Percentiles rank a stretch among this genome's conserved stretches.
phyloP scores from a whole-genome alignment of 2,329 filamentous ascomycete species.

The Neofusicoccum kwambonambiense region DNA sequence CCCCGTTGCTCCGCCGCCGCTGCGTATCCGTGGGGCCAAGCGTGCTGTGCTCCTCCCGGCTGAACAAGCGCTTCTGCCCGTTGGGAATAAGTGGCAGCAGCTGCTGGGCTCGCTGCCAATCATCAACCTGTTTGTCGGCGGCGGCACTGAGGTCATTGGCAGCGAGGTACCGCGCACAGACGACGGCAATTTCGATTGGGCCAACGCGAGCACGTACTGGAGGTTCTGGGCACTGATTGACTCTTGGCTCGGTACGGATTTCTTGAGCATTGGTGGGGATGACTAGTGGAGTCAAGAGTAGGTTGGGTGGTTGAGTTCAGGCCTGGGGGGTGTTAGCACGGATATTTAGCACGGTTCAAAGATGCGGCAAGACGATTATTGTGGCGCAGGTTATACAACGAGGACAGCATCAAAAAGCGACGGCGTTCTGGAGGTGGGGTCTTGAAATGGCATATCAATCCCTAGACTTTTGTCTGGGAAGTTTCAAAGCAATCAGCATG shows the following conservation, averaged over 20 bases:
- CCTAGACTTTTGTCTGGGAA: neutral
- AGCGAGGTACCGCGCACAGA: conserved; percentile 72
- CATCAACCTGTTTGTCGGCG: conserved; percentile 45
- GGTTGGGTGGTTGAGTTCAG: neutral
- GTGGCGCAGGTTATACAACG: neutral
- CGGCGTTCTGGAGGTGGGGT: neutral
- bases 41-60: conserved; percentile 42
- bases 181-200: conserved; percentile 75
- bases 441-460: neutral
- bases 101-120: conserved; percentile 51
- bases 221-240: conserved; percentile 59
- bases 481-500: neutral
- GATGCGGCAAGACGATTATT: neutral
- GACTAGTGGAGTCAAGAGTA: conserved; percentile 27
- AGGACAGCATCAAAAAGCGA: conserved; percentile 15
- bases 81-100: conserved; percentile 41
- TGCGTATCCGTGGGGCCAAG: conserved; percentile 37
- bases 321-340: too few species aligned
- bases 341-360: neutral
- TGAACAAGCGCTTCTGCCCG: conserved; percentile 49
- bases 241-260: conserved; percentile 56
- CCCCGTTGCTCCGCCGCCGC: conserved; percentile 29
- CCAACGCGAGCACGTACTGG: conserved; percentile 61
- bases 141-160: conserved; percentile 64
- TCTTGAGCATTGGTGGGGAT: conserved; percentile 59